Evolutionary conservation across 148 eudicot genomes (phyloP), one percentile per base, ranked within the genome.

Genomic region (Nepenthes mirabilis): DNA sequence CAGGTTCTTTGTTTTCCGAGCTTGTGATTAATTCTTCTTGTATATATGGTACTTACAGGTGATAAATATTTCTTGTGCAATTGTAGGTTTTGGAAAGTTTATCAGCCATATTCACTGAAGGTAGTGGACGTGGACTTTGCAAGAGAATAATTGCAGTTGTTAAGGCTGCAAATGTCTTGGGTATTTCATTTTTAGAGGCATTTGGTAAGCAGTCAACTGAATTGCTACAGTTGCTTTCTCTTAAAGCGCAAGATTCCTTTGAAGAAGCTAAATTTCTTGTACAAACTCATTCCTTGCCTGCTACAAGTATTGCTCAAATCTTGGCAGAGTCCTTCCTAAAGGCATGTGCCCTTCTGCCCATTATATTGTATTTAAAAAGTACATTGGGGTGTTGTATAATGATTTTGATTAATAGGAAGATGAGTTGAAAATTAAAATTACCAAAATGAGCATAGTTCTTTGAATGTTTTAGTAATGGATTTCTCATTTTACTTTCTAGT

Each of bases 181-280:
- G 82, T 63, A 60, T 88, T 57, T 68, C 88, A 58, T 91, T 91
- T 68, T 65, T 77, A 36, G 96, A 91, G 81, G 98, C 98, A 65
- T 91, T 81, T 77, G 88, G 78, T 65, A 88, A 85, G 78, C 85
- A 83, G 72, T 96, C 98, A 40, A 74, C 83, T 66, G 96, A 88
- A 67, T 74, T 88, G 60, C 70, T 91, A 64, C 98, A 91, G 74
- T 71, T 91, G 77, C 90, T 91, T 65, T 85, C 98, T 75, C 98
- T 91, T 64, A 91, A 88, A 80, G 98, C 96, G 33, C 98, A 91
- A 75, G 98, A 91, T 69, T 91, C 98, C 36, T 91, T 83, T 60
- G 88, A 88, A 50, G 96, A 91, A 80, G 94, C 98, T 52, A 69
- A 75, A 66, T 88, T 85, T 54, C 78, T 91, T 55, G 86, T 91